Evolutionary conservation across 2,329 filamentous ascomycete species (phyloP).

Genomic region (Acrocalymma vagum): DNA sequence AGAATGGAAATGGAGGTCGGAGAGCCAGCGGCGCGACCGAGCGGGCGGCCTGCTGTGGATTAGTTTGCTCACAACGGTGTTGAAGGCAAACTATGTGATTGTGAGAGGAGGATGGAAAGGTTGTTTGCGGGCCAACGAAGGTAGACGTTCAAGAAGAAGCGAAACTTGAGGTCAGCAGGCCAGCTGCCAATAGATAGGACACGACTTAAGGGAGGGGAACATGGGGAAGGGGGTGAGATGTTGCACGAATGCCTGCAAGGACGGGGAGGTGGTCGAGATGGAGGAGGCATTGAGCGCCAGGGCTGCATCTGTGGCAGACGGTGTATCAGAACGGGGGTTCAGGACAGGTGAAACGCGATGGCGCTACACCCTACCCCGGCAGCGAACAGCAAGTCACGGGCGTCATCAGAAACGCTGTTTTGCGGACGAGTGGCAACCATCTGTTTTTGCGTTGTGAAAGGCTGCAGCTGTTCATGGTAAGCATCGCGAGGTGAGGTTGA

Average conservation of each 20-base stretch:
- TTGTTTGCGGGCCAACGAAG: conserved; percentile 38
- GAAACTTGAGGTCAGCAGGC: conserved; percentile 47
- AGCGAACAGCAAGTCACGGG: conserved; percentile 25
- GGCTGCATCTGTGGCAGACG: conserved; percentile 36
- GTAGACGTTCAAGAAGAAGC: conserved; percentile 35
- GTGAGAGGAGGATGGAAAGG: too few species aligned
- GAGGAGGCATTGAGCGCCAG: conserved; percentile 45
- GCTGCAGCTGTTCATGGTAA: conserved; percentile 2
- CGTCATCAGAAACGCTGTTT: conserved; percentile 17
- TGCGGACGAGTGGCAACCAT: conserved; percentile 5
- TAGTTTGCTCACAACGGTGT: conserved; percentile 1
- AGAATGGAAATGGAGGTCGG: conserved; percentile 20
- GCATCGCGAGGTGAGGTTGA: conserved; percentile 10
- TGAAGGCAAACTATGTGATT: too few species aligned
- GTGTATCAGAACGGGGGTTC: conserved; percentile 36
- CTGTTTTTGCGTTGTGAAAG: conserved; percentile 16
- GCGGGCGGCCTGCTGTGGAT: conserved; percentile 6
- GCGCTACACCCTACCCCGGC: conserved; percentile 21
- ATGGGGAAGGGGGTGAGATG: conserved; percentile 30
- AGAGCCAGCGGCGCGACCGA: conserved; percentile 7
- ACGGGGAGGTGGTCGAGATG: conserved; percentile 33
- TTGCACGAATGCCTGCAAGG: conserved; percentile 33
- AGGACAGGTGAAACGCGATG: conserved; percentile 32
- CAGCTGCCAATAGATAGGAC: conserved; percentile 46
- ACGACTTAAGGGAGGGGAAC: conserved; percentile 31